phyloP scores from a whole-genome alignment of 2,329 filamentous ascomycete species.

The Aspergillus sp. region DNA sequence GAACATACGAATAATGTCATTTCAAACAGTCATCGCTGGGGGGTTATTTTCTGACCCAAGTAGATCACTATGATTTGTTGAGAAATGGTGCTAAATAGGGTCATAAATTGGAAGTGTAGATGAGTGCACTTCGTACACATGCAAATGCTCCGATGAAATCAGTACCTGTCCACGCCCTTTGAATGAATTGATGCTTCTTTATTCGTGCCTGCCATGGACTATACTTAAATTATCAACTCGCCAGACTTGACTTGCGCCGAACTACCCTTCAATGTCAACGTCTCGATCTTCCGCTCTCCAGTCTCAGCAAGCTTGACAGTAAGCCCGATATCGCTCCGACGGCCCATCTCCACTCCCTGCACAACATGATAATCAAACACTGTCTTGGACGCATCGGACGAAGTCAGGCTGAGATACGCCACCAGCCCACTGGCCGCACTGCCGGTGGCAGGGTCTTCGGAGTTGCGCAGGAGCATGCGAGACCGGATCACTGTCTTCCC shows the following conservation, averaged over 20 bases:
- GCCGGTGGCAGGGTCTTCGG: conserved; percentile 45
- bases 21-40: too few relatives aligned
- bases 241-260: conserved; percentile 29
- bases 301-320: conserved; percentile 23
- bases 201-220: background rate
- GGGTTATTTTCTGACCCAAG: too few relatives aligned
- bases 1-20: too few relatives aligned
- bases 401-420: conserved; percentile 53
- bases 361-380: conserved; percentile 52
- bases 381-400: conserved; percentile 21
- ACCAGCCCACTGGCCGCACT: conserved; percentile 60
- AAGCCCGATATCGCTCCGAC: conserved; percentile 43
- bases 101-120: too few relatives aligned
- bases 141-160: background rate
- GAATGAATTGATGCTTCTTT: too few relatives aligned
- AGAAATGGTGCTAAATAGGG: too few relatives aligned
- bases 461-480: conserved; percentile 26
- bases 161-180: too few relatives aligned
- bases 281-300: conserved; percentile 24
- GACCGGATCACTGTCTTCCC: conserved; percentile 32
- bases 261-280: conserved; percentile 33
- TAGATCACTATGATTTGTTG: too few relatives aligned
- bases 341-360: conserved; percentile 68
- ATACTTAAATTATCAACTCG: background rate
- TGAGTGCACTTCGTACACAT: background rate